Evolutionary conservation across 2,329 filamentous ascomycete species (phyloP).

Genomic region (Phialocephala subalpina): DNA sequence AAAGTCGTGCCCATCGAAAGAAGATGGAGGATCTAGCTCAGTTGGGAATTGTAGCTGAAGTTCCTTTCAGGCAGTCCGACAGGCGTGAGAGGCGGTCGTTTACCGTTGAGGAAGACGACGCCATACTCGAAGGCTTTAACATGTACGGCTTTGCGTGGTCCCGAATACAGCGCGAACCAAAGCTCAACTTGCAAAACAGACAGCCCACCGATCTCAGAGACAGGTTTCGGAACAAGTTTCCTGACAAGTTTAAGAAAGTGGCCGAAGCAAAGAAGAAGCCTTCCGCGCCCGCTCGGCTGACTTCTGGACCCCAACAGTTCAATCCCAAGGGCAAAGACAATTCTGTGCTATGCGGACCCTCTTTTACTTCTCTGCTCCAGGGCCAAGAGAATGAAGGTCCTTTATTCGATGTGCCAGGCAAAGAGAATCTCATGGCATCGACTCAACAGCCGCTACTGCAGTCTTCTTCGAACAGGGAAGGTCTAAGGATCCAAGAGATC

Average conservation of each 20-base stretch:
- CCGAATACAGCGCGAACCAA: conserved; percentile 67
- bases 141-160: conserved; percentile 71
- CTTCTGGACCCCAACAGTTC: background rate
- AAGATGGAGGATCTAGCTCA: conserved; percentile 62
- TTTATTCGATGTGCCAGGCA: conserved; percentile 1
- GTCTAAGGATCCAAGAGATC: conserved; percentile 41
- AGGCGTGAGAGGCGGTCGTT: conserved; percentile 68
- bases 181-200: conserved; percentile 63
- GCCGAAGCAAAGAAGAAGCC: conserved; percentile 21
- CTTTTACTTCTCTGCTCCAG: background rate
- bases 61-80: conserved; percentile 68
- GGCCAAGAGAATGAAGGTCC: conserved; percentile 1
- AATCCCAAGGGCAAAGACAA: background rate
- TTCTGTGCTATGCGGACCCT: background rate
- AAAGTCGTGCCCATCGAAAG: conserved; percentile 62
- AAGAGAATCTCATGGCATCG: background rate
- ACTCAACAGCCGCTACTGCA: conserved; percentile 16
- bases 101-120: conserved; percentile 67
- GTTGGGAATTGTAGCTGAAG: conserved; percentile 61
- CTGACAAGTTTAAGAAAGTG: conserved; percentile 55
- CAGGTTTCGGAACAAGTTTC: conserved; percentile 69
- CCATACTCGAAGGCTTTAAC: conserved; percentile 67
- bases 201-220: conserved; percentile 71
- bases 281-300: background rate
- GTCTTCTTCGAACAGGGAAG: conserved; percentile 34